phyloP scores from a whole-genome alignment of 768 basidiomycete genomes.

The Lactarius sp. region DNA sequence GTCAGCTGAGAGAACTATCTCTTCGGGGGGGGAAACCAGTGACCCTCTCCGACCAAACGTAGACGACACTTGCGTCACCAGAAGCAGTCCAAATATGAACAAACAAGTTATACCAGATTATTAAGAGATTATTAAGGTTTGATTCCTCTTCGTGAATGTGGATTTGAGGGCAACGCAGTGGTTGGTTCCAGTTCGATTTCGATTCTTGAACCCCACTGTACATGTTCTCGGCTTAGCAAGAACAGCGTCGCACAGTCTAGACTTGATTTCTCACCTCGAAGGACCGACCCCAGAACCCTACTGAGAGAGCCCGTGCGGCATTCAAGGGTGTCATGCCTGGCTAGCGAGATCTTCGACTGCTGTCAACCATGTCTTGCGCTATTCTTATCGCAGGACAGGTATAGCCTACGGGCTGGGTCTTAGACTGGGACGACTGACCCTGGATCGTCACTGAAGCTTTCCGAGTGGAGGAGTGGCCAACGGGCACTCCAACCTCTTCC shows the following conservation, averaged over 20 bases:
- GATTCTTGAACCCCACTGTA: not conserved
- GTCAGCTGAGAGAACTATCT: constrained; percentile 2
- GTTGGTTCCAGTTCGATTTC: too few species aligned
- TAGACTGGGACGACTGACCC: not conserved
- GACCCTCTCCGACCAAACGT: not conserved
- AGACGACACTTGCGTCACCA: constrained; percentile 1
- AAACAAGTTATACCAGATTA: not conserved
- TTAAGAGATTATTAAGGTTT: too few species aligned
- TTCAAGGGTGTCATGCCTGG: not conserved
- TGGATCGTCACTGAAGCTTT: not conserved
- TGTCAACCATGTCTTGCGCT: not conserved
- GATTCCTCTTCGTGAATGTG: too few species aligned
- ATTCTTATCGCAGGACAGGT: not conserved
- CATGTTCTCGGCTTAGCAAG: not conserved
- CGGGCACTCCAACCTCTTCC: not conserved
- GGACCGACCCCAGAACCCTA: not conserved
- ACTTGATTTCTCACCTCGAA: not conserved
- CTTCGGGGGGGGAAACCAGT: not conserved
- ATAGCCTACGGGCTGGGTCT: not conserved
- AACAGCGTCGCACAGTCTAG: not conserved
- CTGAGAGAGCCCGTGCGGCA: not conserved
- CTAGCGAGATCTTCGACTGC: not conserved
- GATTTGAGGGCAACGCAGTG: too few species aligned
- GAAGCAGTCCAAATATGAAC: not conserved
- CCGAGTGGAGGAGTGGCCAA: not conserved